Percentiles rank a stretch among this genome's conserved stretches.
Evolutionary conservation across 208 protist species (phyloP).

Genomic region (Vickermania ingenoplastis): DNA sequence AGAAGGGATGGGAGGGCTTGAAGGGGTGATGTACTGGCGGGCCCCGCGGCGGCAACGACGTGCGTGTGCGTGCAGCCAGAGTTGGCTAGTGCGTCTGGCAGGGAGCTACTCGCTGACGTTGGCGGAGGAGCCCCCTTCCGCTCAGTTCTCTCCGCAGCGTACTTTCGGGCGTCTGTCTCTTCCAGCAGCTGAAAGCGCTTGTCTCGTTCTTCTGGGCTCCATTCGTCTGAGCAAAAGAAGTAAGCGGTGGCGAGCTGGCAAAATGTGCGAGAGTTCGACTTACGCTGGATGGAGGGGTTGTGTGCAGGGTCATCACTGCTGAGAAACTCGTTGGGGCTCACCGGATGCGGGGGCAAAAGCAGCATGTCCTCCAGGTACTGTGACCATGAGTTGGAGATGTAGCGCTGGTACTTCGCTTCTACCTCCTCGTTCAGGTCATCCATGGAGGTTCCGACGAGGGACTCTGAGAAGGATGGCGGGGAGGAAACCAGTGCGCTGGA

Average conservation of each 20-base stretch:
- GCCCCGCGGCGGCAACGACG: background rate
- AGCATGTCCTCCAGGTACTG: constrained; percentile 32
- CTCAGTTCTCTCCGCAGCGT: background rate
- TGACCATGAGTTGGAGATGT: constrained; percentile 44
- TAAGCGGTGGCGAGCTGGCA: constrained; percentile 55
- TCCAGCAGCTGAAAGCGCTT: constrained; percentile 21
- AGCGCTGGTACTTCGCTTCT: constrained; percentile 38
- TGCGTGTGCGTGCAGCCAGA: background rate
- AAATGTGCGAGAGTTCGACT: constrained; percentile 13
- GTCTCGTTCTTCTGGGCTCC: constrained; percentile 16
- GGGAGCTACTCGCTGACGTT: no score
- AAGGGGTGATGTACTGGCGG: background rate
- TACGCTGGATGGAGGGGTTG: background rate
- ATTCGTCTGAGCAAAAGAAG: constrained; percentile 53
- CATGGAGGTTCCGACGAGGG: constrained; percentile 3
- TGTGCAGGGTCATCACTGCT: background rate
- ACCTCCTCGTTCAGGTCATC: constrained; percentile 56
- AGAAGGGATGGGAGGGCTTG: background rate
- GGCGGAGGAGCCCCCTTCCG: background rate
- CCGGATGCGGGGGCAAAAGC: background rate
- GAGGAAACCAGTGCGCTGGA: background rate
- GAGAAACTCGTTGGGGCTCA: background rate
- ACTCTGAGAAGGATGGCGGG: background rate
- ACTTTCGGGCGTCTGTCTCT: constrained; percentile 13
- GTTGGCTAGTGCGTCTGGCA: background rate